A percentile compares a stretch with the other conserved stretches of the same genome.
Conservation (phyloP, 345 rosid genomes). For the Aquilaria sinensis region DNA sequence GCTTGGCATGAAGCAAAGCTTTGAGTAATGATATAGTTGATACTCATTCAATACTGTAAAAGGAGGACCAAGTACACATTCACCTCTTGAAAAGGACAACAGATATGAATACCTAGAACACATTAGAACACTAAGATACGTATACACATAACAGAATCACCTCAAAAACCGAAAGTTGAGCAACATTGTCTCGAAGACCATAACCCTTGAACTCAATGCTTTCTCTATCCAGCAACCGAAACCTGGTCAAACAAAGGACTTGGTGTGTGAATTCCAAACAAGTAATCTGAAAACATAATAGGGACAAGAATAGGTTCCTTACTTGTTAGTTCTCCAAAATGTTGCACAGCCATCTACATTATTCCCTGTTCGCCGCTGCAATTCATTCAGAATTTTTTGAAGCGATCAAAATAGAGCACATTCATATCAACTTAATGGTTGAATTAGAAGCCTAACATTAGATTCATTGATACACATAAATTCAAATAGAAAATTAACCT, state of each 20-base stretch:
- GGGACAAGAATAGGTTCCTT: slow-evolving; percentile 14
- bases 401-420: not conserved
- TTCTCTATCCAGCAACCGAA: slow-evolving; percentile 53
- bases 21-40: too few relatives aligned
- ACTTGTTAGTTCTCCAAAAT: slow-evolving; percentile 75
- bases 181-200: slow-evolving; percentile 75
- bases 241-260: slow-evolving; percentile 29
- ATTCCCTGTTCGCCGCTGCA: slow-evolving; percentile 82
- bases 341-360: slow-evolving; percentile 74
- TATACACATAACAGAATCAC: slow-evolving; percentile 20
- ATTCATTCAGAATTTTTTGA: not conserved
- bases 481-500: slow-evolving; percentile 33
- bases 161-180: slow-evolving; percentile 75
- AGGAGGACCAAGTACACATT: too few relatives aligned
- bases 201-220: slow-evolving; percentile 58
- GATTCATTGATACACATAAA: not conserved
- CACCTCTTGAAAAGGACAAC: too few relatives aligned
- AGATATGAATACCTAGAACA: not conserved
- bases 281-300: slow-evolving; percentile 2
- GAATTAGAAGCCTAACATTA: not conserved
- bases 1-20: too few relatives aligned
- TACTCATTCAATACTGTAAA: too few relatives aligned
- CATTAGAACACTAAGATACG: not conserved
- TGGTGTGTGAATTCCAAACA: slow-evolving; percentile 3
- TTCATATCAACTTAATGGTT: not conserved